Evolutionary conservation across 352 stramenopile genomes (phyloP).

Genomic region (Globisporangium heterothallicum): DNA sequence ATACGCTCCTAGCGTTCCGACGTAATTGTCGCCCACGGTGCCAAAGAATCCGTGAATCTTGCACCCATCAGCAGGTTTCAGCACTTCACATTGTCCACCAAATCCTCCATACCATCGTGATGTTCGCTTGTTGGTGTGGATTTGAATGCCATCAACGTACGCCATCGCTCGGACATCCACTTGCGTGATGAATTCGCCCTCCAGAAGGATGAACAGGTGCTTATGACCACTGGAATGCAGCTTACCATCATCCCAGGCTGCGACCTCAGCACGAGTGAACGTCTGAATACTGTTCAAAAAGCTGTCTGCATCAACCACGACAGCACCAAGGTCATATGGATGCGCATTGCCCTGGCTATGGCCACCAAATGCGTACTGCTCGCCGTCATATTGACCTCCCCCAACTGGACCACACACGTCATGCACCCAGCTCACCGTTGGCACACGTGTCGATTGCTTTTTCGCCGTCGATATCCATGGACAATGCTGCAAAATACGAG

Average conservation of each 20-base stretch:
- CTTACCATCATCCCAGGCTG: slow-evolving; percentile 12
- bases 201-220: slow-evolving; percentile 40
- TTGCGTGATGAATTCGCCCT: slow-evolving; percentile 39
- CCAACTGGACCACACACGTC: slow-evolving; percentile 45
- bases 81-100: slow-evolving; percentile 35
- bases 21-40: slow-evolving; percentile 32
- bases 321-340: slow-evolving; percentile 28
- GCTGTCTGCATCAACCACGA: slow-evolving; percentile 30
- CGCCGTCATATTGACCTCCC: slow-evolving; percentile 30
- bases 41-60: slow-evolving; percentile 54
- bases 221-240: slow-evolving; percentile 18
- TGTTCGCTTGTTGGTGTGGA: slow-evolving; percentile 53
- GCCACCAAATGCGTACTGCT: slow-evolving; percentile 28
- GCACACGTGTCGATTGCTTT: slow-evolving; percentile 25
- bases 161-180: slow-evolving; percentile 51
- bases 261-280: slow-evolving; percentile 27
- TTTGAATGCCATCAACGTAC: slow-evolving; percentile 61
- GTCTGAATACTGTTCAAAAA: slow-evolving; percentile 44
- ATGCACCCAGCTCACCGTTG: slow-evolving; percentile 36
- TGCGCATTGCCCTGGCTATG: not conserved
- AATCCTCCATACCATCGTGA: slow-evolving; percentile 61
- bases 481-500: slow-evolving; percentile 41
- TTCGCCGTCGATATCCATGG: slow-evolving; percentile 44
- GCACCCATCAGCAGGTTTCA: slow-evolving; percentile 34
- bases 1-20: slow-evolving; percentile 41